These are phyloP conservation scores for Sarcodon aspratus DNA, from an alignment of 768 basidiomycete species.

Conservation along the genomic window DNA sequence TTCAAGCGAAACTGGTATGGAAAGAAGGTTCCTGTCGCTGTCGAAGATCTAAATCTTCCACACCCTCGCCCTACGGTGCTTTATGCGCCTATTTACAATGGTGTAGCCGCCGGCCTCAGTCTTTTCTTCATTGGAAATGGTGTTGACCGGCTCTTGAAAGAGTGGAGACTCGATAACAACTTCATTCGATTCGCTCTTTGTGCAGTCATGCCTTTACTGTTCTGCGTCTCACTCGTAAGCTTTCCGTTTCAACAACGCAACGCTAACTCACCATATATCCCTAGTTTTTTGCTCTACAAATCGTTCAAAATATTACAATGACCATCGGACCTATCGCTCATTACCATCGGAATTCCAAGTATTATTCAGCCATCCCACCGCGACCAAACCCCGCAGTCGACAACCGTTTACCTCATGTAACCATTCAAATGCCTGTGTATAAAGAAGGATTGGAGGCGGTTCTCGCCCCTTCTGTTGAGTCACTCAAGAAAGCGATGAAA, in stretches of 20 bases:
- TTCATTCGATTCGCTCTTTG: conserved; percentile 31
- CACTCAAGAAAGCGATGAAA: conserved; percentile 48
- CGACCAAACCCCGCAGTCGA: conserved; percentile 32
- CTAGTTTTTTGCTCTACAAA: conserved; percentile 28
- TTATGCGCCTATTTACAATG: conserved; percentile 26
- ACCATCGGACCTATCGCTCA: conserved; percentile 42
- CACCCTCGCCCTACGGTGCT: conserved; percentile 19
- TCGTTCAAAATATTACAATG: conserved; percentile 29
- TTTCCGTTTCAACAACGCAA: background rate
- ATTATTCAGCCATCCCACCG: conserved; percentile 37
- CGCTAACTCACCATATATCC: background rate
- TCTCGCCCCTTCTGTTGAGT: conserved; percentile 39
- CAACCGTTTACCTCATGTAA: conserved; percentile 33
- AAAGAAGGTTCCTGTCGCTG: conserved; percentile 30
- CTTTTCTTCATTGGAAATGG: conserved; percentile 52
- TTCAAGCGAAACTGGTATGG: conserved; percentile 43
- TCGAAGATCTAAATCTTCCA: conserved; percentile 13
- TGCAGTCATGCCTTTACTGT: conserved; percentile 27
- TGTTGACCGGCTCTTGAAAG: conserved; percentile 44
- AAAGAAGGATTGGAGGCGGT: conserved; percentile 42
- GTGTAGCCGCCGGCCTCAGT: conserved; percentile 20
- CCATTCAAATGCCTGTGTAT: conserved; percentile 49
- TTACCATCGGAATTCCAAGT: conserved; percentile 38
- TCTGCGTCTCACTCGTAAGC: conserved; percentile 33
- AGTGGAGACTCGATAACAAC: conserved; percentile 37